phyloP scores from a whole-genome alignment of 805 yeast species.

The Pachysolen tannophilus region DNA sequence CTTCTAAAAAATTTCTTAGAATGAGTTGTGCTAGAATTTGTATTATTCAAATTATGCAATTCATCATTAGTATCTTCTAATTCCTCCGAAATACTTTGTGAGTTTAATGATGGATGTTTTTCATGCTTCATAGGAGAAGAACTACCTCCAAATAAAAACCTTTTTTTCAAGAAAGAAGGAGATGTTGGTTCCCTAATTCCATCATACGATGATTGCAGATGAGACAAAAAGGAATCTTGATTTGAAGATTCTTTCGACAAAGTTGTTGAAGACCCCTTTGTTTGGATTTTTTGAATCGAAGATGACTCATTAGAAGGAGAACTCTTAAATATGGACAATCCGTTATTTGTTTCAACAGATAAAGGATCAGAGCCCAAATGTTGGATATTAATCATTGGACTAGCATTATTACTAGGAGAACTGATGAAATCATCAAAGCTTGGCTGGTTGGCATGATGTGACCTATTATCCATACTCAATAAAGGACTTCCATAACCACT shows the following conservation, averaged over 20 bases:
- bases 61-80: not conserved
- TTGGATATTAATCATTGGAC: not conserved
- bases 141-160: not conserved
- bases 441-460: not conserved
- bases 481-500: no score
- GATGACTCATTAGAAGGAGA: no score
- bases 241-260: constrained; percentile 4
- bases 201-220: no score
- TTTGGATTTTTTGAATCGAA: no score
- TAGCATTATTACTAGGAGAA: not conserved
- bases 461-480: no score
- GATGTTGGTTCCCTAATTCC: no score
- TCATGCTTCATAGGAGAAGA: constrained; percentile 7
- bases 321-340: no score
- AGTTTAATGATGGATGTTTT: constrained; percentile 1
- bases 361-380: not conserved
- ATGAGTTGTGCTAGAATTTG: no score
- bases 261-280: no score
- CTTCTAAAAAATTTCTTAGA: constrained; percentile 4
- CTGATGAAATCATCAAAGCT: not conserved
- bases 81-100: constrained; percentile 3
- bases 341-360: not conserved
- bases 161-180: constrained; percentile 8
- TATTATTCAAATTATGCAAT: no score
- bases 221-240: no score